Percentiles rank a stretch among this genome's conserved stretches.
Evolutionary conservation across 441 rosid genomes (phyloP).

Genomic region (Eutrema salsugineum): DNA sequence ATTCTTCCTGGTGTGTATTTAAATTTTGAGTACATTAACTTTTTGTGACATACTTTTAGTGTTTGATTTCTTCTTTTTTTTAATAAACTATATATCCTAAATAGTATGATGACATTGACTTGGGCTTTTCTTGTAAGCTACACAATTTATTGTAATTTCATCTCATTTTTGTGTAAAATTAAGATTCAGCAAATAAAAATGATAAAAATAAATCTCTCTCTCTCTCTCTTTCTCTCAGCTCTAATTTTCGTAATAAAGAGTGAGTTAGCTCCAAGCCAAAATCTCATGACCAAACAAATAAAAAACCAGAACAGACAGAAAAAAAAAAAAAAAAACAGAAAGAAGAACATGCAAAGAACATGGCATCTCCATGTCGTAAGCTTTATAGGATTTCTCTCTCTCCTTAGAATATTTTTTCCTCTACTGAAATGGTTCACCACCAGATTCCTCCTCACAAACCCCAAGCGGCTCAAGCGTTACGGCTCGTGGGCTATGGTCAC

Average conservation of each 20-base stretch:
- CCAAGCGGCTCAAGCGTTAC: conserved; percentile 43
- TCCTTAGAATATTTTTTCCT: conserved; percentile 38
- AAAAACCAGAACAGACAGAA: neutral
- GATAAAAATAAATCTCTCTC: neutral
- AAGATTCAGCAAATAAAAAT: neutral
- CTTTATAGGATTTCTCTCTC: conserved; percentile 47
- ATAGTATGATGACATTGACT: neutral
- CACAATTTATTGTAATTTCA: neutral
- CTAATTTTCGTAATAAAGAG: neutral
- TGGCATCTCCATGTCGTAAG: conserved; percentile 42
- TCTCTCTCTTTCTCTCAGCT: neutral
- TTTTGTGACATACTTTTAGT: neutral
- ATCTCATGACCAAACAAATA: conserved; percentile 7
- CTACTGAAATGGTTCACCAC: conserved; percentile 45
- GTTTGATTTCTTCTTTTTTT: neutral
- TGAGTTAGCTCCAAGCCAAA: conserved; percentile 3
- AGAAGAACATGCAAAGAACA: conserved; percentile 25
- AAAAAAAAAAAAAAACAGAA: neutral
- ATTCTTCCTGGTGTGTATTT: neutral
- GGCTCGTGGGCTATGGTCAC: conserved; percentile 88
- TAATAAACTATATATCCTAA: neutral
- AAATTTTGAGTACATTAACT: neutral
- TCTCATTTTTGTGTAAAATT: neutral
- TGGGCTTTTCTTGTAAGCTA: neutral
- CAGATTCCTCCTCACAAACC: conserved; percentile 38